Evolutionary conservation across 768 basidiomycete genomes (phyloP).

Genomic region (Podaxis sp.): DNA sequence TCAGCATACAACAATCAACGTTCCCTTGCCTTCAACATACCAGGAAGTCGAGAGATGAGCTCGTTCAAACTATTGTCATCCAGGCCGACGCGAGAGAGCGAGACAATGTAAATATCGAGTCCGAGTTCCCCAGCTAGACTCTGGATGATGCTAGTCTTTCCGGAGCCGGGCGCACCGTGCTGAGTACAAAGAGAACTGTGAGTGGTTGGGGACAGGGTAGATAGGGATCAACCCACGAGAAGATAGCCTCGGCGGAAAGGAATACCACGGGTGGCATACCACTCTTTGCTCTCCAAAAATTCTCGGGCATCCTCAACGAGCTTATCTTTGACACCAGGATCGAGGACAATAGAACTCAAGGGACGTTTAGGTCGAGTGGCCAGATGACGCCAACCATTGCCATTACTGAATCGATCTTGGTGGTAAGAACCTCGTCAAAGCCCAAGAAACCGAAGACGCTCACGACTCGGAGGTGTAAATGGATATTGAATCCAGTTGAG

Average conservation of each 20-base stretch:
- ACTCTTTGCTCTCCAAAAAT: slow-evolving; percentile 65
- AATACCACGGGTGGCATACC: slow-evolving; percentile 78
- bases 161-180: slow-evolving; percentile 76
- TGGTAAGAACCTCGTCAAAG: neutral
- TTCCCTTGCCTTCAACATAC: slow-evolving; percentile 21
- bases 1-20: slow-evolving; percentile 5
- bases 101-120: slow-evolving; percentile 72
- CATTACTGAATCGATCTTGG: neutral
- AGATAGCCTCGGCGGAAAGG: slow-evolving; percentile 82
- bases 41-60: slow-evolving; percentile 64
- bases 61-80: slow-evolving; percentile 61
- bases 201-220: neutral
- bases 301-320: slow-evolving; percentile 69
- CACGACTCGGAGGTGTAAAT: slow-evolving; percentile 52
- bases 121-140: slow-evolving; percentile 76
- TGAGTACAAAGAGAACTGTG: slow-evolving; percentile 21
- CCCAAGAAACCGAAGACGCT: slow-evolving; percentile 5
- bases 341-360: slow-evolving; percentile 66
- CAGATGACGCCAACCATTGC: slow-evolving; percentile 53
- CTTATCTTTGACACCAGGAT: slow-evolving; percentile 65
- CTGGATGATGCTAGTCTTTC: slow-evolving; percentile 79
- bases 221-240: slow-evolving; percentile 32
- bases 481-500: slow-evolving; percentile 49
- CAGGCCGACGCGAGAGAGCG: slow-evolving; percentile 59
- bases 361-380: slow-evolving; percentile 65